Evolutionary conservation across 139 green algal species (phyloP).

Genomic region (Haematococcus sp.): DNA sequence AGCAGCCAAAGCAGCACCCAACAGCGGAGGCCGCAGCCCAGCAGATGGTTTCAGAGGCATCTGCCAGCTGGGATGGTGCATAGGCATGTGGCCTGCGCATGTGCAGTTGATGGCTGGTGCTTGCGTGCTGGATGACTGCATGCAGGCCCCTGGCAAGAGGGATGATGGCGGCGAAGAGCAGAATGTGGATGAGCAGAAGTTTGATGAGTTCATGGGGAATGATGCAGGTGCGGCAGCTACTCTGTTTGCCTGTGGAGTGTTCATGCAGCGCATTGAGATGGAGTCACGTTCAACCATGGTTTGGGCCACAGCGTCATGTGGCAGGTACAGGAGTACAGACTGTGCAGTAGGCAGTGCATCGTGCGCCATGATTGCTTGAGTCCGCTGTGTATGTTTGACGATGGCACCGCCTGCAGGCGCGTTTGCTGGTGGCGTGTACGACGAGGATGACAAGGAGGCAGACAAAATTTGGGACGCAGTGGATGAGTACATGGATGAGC

Average conservation of each 20-base stretch:
- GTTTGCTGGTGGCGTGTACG: conserved; percentile 22
- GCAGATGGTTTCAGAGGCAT: too few species aligned
- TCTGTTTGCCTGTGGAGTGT: conserved; percentile 63
- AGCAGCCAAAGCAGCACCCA: not conserved
- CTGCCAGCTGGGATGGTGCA: too few species aligned
- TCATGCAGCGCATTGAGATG: conserved; percentile 4
- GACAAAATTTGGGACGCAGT: conserved; percentile 94
- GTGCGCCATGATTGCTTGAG: too few species aligned
- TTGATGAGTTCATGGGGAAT: conserved; percentile 97
- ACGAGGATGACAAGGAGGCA: conserved; percentile 71
- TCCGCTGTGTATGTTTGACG: too few species aligned
- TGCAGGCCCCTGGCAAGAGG: conserved; percentile 22
- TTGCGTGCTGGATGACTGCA: not conserved
- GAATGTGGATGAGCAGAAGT: conserved; percentile 79
- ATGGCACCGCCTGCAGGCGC: conserved; percentile 1
- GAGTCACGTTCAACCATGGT: not conserved
- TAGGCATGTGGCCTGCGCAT: not conserved
- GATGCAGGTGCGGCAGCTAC: conserved; percentile 87
- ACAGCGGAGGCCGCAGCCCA: too few species aligned
- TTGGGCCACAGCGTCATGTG: not conserved
- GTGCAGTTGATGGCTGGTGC: not conserved
- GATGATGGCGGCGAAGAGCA: conserved; percentile 48
- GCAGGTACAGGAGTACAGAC: too few species aligned
- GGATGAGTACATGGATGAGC: conserved; percentile 90
- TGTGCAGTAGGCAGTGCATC: too few species aligned